Conservation (phyloP, 2,329 filamentous ascomycete genomes). For the Arthrobotrys entomopaga region DNA sequence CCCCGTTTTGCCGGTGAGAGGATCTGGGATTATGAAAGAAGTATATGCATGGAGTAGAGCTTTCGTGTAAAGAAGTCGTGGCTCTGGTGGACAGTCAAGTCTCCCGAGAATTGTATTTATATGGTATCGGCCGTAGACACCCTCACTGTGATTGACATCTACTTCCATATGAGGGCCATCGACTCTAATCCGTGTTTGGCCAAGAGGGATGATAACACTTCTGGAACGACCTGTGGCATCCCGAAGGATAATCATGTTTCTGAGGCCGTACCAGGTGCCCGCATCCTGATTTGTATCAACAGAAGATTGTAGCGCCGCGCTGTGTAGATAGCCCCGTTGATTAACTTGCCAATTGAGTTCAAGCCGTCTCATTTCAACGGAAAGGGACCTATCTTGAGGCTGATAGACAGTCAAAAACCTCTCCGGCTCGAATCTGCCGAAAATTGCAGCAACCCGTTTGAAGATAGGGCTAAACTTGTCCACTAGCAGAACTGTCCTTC, state of each 20-base stretch:
- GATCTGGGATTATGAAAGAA: constrained; percentile 69
- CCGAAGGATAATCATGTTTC: constrained; percentile 69
- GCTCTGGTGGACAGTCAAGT: constrained; percentile 70
- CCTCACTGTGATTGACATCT: constrained; percentile 60
- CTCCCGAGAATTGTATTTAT: constrained; percentile 69
- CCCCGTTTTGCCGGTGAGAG: constrained; percentile 70
- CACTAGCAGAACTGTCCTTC: constrained; percentile 62
- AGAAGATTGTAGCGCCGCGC: constrained; percentile 65
- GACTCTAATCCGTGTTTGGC: constrained; percentile 60
- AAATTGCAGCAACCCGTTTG: constrained; percentile 63
- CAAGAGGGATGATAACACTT: constrained; percentile 69
- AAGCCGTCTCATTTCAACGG: constrained; percentile 67
- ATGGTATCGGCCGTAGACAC: constrained; percentile 66
- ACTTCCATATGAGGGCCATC: constrained; percentile 64
- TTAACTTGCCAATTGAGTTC: constrained; percentile 69
- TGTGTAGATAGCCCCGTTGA: constrained; percentile 63
- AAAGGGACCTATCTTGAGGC: constrained; percentile 60
- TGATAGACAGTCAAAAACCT: constrained; percentile 66
- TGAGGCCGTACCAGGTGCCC: constrained; percentile 71
- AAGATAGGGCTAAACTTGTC: constrained; percentile 66
- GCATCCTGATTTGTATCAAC: constrained; percentile 70
- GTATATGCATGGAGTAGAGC: constrained; percentile 72
- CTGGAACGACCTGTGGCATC: constrained; percentile 62
- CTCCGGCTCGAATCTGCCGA: constrained; percentile 66
- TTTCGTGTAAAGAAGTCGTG: constrained; percentile 68